Percentiles rank a stretch among this genome's conserved stretches.
phyloP scores from a whole-genome alignment of 768 basidiomycete genomes.

The Galerina sulciceps region DNA sequence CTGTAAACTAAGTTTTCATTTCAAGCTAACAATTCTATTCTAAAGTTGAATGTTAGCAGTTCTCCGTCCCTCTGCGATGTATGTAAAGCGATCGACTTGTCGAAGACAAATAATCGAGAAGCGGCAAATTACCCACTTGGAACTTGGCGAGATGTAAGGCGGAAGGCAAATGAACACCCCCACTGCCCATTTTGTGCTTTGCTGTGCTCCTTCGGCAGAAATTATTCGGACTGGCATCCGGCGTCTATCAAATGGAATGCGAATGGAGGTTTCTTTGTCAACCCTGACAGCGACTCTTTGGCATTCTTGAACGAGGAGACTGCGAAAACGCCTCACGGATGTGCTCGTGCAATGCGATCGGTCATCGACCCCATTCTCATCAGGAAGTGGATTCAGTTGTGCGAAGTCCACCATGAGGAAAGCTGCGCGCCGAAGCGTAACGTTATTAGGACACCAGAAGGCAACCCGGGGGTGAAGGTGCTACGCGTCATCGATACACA shows the following conservation, averaged over 20 bases:
- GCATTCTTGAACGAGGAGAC: not conserved
- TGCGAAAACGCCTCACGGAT: not conserved
- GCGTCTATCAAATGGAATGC: not conserved
- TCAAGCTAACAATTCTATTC: no score
- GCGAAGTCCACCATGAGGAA: not conserved
- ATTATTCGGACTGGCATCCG: no score
- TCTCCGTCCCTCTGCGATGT: not conserved
- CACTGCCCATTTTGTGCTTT: not conserved
- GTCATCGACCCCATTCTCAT: not conserved
- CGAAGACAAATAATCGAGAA: not conserved
- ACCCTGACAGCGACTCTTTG: not conserved
- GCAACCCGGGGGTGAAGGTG: not conserved
- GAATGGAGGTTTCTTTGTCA: not conserved
- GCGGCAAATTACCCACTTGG: not conserved
- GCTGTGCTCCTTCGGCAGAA: not conserved
- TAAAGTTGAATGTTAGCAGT: no score
- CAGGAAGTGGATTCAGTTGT: not conserved
- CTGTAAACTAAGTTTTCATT: no score
- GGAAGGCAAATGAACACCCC: not conserved
- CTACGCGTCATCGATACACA: not conserved
- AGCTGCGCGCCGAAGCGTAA: not conserved
- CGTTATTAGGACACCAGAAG: not conserved
- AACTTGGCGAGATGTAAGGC: not conserved
- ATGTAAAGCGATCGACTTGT: not conserved
- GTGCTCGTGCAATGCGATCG: not conserved